Conservation (phyloP, 2,329 filamentous ascomycete genomes). For the Colletotrichum siamense region DNA sequence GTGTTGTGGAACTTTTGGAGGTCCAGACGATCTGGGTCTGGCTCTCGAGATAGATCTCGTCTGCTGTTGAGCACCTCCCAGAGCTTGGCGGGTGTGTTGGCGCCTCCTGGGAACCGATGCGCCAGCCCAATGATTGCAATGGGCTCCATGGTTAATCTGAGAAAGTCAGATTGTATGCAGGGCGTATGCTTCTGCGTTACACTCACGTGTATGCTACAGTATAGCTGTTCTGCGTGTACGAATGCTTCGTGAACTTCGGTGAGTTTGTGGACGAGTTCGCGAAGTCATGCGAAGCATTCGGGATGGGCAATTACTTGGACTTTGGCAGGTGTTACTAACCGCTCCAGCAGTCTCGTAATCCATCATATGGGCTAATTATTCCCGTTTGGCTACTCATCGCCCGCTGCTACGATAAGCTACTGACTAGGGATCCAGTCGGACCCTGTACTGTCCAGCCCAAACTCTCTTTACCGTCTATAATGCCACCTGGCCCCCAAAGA, state of each 20-base stretch:
- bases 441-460: no score
- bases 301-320: no score
- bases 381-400: no score
- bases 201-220: no score
- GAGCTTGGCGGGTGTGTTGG: constrained; percentile 3
- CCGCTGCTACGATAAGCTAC: no score
- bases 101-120: constrained; percentile 6
- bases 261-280: accelerated
- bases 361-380: neutral
- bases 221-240: no score
- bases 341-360: neutral
- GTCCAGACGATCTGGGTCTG: constrained; percentile 5
- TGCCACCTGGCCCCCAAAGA: neutral
- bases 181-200: no score
- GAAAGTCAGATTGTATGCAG: no score
- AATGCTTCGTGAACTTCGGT: neutral
- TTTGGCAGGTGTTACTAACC: no score
- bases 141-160: no score
- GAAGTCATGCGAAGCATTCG: no score
- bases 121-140: constrained; percentile 4
- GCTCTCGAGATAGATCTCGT: neutral
- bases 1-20: neutral
- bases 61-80: constrained; percentile 1
- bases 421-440: no score
- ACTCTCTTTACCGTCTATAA: neutral